Base-by-base conservation (phyloP, 2,329 filamentous ascomycete genomes). In the Saccharata proteae region DNA sequence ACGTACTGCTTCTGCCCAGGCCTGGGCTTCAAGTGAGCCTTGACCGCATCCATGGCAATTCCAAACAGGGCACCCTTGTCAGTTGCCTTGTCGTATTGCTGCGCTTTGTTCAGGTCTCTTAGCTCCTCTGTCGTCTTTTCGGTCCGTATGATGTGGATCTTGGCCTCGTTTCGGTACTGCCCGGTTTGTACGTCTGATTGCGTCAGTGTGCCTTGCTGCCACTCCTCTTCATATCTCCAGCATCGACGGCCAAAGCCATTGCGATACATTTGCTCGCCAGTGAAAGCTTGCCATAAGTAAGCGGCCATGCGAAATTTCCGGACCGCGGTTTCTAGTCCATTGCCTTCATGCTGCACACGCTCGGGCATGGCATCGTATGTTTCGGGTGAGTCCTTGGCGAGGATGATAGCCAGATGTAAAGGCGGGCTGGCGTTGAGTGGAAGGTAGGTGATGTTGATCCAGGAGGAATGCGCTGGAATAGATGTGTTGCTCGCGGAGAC, bases 211-310 rank as follows among this genome's bases (percentile, higher is more conserved):
- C 86, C 86, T 3, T 75, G 74, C 38, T 81, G 81, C 90, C 90
- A 96, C 51, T 93, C 82, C 55, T 98, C 90, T 45, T 96, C 90
- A 40, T 93, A 86, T 25, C 86, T 71, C 55, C 94, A 96, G 32
- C 74, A 77, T 35, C 88, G 75, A 36, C 88, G 72, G 7, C 86
- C 85, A 43, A 96, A 74, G 38, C 79, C 81, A 51, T 93, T 81
- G 40, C 84, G 77, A 53, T 74, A 80, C 88, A 96, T 96, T 52
- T 96, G 86, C 54, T 98, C 90, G 5, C 83, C 84, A 0, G 88
- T 96, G 48, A 93, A 96, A 6, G 86, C 84, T 53, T 98, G 90
- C 86, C 90, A 96, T 10, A 96, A 65, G 51, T 96, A 94, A 15
- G 84, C 88, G 12, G 85, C 80, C 80, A 93, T 94, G 40, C 86